Percentiles rank a stretch among this genome's conserved stretches.
These are phyloP conservation scores for Spongospora subterranea DNA, from an alignment of 208 protist species.

Conservation along the genomic window DNA sequence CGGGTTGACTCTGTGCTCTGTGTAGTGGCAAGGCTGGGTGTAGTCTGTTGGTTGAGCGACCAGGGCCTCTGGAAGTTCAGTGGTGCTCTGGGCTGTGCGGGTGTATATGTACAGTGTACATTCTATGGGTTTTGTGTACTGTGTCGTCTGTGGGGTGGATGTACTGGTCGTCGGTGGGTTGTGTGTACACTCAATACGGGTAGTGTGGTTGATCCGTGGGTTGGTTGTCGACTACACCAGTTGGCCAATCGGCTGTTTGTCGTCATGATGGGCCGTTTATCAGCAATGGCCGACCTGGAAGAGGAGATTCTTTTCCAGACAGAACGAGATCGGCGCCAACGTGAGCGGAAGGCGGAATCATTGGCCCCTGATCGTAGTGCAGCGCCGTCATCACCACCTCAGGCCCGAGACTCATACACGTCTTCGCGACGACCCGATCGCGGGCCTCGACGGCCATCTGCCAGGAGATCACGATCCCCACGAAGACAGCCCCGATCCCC, in stretches of 20 bases:
- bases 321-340: conserved; percentile 10
- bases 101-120: too few species aligned
- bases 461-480: not conserved
- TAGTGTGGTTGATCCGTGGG: too few species aligned
- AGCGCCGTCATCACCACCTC: not conserved
- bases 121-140: too few species aligned
- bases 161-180: too few species aligned
- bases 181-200: too few species aligned
- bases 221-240: too few species aligned
- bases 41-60: too few species aligned
- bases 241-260: not conserved
- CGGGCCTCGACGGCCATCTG: not conserved
- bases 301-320: not conserved
- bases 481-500: not conserved
- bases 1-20: too few species aligned
- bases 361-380: not conserved
- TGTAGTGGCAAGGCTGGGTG: too few species aligned
- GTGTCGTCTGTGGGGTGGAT: too few species aligned
- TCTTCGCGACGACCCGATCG: not conserved
- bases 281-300: conserved; percentile 1
- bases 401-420: not conserved
- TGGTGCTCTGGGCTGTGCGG: too few species aligned
- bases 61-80: too few species aligned
- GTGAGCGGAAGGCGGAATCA: not conserved
- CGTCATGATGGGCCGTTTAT: not conserved